Base-by-base conservation (phyloP, 1,284 basidiomycete species). In the Gymnopus androsaceus region DNA sequence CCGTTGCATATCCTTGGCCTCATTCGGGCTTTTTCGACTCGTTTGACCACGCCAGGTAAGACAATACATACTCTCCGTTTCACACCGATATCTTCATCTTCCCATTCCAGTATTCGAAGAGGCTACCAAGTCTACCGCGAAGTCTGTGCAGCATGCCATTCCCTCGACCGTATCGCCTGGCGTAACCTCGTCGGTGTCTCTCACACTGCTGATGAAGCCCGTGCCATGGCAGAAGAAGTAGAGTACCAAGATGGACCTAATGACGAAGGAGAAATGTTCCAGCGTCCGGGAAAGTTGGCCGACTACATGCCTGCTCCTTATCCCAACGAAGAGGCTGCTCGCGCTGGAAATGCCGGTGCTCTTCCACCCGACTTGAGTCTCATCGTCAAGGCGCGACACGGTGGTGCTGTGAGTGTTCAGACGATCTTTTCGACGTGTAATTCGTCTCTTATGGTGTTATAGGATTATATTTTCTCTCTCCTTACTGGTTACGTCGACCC, bases 111-210 rank as follows among this genome's bases (percentile, higher is more conserved):
- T 70, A 98, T 99, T 71, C 94, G 97, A 69, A 88, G 97, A 70
- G 97, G 97, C 28, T 99, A 97, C 82, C 91, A 94, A 75, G 97
- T 99, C 51, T 99, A 99, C 82, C 93, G 95, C 59, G 96, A 99
- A 78, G 97, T 99, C 58, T 99, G 97, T 74, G 92, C 96, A 5
- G 93, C 97, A 15, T 99, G 97, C 77, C 97, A 99, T 76, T 99
- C 97, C 46, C 88, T 99, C 59, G 94, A 99, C 80, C 94, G 97
- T 67, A 95, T 99, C 71, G 97, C 97, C 60, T 99, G 97, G 97
- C 93, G 97, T 71, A 99, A 99, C 80, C 81, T 99, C 59, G 97
- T 99, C 65, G 97, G 95, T 70, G 94, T 98, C 57, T 98, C 95
- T 36, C 97, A 99, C 79, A 94, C 90, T 61, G 96, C 83, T 50